Percentiles rank a stretch among this genome's conserved stretches.
phyloP scores from a whole-genome alignment of 2,329 filamentous ascomycete genomes.

The Beauveria scarabaeidicola region DNA sequence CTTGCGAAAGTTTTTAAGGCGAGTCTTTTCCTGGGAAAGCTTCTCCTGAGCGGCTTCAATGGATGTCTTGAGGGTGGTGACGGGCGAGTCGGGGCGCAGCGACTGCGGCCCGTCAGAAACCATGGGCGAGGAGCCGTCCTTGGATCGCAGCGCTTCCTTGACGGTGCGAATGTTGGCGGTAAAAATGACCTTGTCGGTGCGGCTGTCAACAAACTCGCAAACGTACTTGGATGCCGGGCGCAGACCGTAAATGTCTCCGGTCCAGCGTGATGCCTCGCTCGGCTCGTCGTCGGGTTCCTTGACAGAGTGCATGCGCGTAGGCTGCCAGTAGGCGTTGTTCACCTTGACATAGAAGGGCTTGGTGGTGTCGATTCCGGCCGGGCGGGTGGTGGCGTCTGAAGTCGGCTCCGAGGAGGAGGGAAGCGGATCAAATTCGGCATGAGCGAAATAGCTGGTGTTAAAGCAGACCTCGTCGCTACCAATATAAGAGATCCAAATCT shows the following conservation, averaged over 20 bases:
- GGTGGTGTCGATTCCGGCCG: constrained; percentile 51
- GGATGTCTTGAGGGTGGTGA: constrained; percentile 67
- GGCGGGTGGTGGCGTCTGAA: constrained; percentile 17
- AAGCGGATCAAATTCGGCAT: constrained; percentile 28
- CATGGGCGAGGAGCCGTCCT: constrained; percentile 21
- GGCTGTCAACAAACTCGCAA: constrained; percentile 66
- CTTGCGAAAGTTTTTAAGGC: constrained; percentile 62
- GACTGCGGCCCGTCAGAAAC: constrained; percentile 45
- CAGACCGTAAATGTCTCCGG: constrained; percentile 60
- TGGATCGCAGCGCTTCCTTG: constrained; percentile 32
- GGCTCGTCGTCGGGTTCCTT: constrained; percentile 24
- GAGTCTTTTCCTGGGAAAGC: constrained; percentile 58
- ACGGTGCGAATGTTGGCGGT: constrained; percentile 63
- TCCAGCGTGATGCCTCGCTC: constrained; percentile 50
- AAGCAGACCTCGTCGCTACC: constrained; percentile 72
- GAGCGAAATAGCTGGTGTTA: constrained; percentile 57
- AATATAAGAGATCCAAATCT: constrained; percentile 76
- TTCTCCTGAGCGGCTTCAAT: constrained; percentile 65
- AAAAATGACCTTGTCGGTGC: constrained; percentile 58
- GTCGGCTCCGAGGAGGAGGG: constrained; percentile 12
- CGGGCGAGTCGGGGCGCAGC: constrained; percentile 65
- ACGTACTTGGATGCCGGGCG: constrained; percentile 69
- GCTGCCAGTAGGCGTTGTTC: constrained; percentile 73
- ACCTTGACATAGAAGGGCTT: constrained; percentile 74
- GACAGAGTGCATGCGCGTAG: constrained; percentile 58